Evolutionary conservation across 2,329 filamentous ascomycete genomes (phyloP).

Genomic region (Venturia oleaginea): DNA sequence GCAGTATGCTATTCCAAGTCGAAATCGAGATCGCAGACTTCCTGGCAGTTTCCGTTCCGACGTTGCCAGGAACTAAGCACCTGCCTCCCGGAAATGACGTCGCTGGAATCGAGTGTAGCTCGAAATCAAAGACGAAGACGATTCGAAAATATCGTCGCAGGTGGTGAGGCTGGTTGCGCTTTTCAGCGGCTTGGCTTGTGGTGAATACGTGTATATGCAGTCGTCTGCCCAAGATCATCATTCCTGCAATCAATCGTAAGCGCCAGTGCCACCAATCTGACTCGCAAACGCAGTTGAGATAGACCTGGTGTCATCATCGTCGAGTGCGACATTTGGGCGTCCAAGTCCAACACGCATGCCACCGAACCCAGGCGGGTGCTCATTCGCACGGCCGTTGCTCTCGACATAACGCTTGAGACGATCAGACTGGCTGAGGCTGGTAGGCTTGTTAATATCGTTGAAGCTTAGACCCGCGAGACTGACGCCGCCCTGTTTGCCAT

Average conservation of each 20-base stretch:
- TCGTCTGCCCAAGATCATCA: neutral
- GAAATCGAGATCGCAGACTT: neutral
- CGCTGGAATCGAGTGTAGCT: neutral
- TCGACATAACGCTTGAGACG: slow-evolving; percentile 93
- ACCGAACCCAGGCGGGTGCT: slow-evolving; percentile 34
- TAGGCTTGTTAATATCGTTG: slow-evolving; percentile 60
- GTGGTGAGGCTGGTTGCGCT: neutral
- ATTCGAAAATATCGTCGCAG: neutral
- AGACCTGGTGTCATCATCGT: slow-evolving; percentile 92
- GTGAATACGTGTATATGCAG: neutral
- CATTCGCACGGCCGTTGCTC: slow-evolving; percentile 58
- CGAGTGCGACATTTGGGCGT: slow-evolving; percentile 34
- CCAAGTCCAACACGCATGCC: neutral
- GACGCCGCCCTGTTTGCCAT: slow-evolving; percentile 76
- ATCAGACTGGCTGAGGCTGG: slow-evolving; percentile 73
- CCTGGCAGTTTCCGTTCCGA: neutral
- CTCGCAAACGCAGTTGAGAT: slow-evolving; percentile 95
- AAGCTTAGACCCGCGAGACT: slow-evolving; percentile 78
- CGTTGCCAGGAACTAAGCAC: neutral
- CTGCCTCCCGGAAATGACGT: neutral
- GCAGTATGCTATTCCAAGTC: neutral
- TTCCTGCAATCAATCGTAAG: slow-evolving; percentile 44
- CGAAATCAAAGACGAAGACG: neutral
- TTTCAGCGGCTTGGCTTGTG: neutral
- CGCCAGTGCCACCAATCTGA: slow-evolving; percentile 67